These are phyloP conservation scores for Centaurea solstitialis DNA, from an alignment of 129 eudicot genomes.

Conservation along the genomic window DNA sequence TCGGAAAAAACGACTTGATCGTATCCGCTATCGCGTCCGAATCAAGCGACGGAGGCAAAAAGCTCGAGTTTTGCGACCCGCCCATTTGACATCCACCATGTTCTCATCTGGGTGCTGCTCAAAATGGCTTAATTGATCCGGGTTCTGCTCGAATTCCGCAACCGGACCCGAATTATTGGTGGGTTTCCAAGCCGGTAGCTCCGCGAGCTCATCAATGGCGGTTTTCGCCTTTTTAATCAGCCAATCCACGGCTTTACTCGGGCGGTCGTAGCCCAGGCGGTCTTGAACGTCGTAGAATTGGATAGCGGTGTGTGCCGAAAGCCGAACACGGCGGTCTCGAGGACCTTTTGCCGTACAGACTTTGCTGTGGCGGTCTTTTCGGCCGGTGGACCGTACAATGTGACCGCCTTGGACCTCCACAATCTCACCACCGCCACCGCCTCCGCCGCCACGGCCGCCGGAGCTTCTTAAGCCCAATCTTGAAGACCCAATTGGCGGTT, in stretches of 20 bases:
- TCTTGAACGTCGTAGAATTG: constrained; percentile 96
- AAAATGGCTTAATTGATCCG: constrained; percentile 34
- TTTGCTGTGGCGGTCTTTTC: constrained; percentile 92
- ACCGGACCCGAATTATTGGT: constrained; percentile 6
- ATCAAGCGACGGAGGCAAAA: constrained; percentile 81
- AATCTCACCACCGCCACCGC: constrained; percentile 66
- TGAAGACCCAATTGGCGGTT: constrained; percentile 36
- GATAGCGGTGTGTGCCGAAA: constrained; percentile 92
- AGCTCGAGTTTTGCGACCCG: constrained; percentile 47
- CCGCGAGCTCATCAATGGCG: constrained; percentile 87
- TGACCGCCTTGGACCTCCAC: constrained; percentile 95
- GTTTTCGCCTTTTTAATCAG: constrained; percentile 79
- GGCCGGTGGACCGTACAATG: constrained; percentile 90
- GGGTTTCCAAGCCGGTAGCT: constrained; percentile 93
- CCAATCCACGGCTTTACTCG: constrained; percentile 96
- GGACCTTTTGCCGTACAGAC: constrained; percentile 97
- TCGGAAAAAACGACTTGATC: constrained; percentile 89
- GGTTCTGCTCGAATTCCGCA: constrained; percentile 37
- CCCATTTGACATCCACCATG: constrained; percentile 28
- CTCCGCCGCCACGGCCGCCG: not conserved
- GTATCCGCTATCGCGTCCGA: constrained; percentile 91
- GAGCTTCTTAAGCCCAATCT: constrained; percentile 57
- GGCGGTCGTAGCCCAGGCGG: constrained; percentile 91
- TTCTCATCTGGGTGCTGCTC: constrained; percentile 31
- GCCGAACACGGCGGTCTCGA: constrained; percentile 85